Base-by-base conservation (phyloP, 2,329 filamentous ascomycete species). In the Ciborinia camelliae region DNA sequence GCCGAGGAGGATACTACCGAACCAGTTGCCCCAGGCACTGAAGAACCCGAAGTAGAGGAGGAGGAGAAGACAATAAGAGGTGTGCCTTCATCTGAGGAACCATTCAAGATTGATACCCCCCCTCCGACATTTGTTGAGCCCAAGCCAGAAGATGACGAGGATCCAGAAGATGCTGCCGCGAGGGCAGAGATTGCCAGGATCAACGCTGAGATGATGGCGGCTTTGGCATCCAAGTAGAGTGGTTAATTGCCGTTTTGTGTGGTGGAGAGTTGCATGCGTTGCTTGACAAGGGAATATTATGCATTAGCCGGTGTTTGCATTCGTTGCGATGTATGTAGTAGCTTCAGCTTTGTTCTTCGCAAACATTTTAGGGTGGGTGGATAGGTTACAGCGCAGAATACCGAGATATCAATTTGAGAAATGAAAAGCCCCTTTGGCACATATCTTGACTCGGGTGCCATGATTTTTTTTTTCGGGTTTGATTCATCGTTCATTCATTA, bases 151-250 rank as follows among this genome's bases (percentile, higher is more conserved):
- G 63, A 62, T 23, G 55, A 48, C 12, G 66, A 71, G 62, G 69
- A 71, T 28, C 68, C 69, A 18, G 70, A 68, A 63, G 72, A 73
- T 64, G 64, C 65, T 51, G 68, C 68, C 32, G 71, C 71, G 4
- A 62, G 69, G 23, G 70, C 68, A 28, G 72, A 73, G 47, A 71
- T 73, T 54, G 72, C 69, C 26, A 65, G 57, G 30, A 52, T 73
- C 35, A 72, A 73, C 58, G 71, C 70, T 15, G 71, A 72, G 47
- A 65, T 71, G 63, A 70, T 64, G 61, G 62, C 63, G 52, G 67
- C 65, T 30, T 55, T 64, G 53, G 63, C n/a, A 28, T 66, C 67
- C 4, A 23, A 37, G 9, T 39, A 65, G 50, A 51, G 23, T 15
- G 28, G 30, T 50, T 30, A 39, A 28, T 47, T 47, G 9, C n/a